These are phyloP conservation scores for Populus ilicifolia DNA, from an alignment of 345 rosid species.

Conservation along the genomic window DNA sequence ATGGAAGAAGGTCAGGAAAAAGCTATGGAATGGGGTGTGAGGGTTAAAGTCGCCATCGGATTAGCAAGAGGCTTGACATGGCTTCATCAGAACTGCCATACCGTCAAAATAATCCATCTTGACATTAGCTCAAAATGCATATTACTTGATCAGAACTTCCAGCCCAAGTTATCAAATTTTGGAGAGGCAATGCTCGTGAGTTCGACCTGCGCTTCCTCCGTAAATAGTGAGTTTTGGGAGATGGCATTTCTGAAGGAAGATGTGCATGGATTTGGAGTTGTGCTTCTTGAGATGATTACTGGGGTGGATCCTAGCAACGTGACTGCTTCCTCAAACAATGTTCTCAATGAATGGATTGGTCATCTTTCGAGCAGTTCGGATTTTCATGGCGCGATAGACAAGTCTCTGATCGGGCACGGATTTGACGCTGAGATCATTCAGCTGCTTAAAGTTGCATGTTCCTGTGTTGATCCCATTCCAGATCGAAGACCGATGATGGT, in stretches of 20 bases:
- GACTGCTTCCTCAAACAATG: conserved; percentile 9
- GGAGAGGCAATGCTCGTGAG: conserved; percentile 24
- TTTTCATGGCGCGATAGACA: conserved; percentile 4
- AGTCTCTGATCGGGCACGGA: conserved; percentile 16
- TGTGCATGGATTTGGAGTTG: conserved; percentile 26
- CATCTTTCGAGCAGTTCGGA: not conserved
- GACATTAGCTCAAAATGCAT: conserved; percentile 32
- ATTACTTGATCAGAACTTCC: conserved; percentile 20
- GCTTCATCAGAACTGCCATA: conserved; percentile 25
- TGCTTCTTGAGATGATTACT: conserved; percentile 30
- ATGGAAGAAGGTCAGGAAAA: not conserved
- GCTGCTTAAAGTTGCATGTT: conserved; percentile 16
- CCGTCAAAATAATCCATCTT: conserved; percentile 19
- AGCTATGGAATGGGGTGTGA: conserved; percentile 24
- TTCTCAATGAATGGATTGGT: conserved; percentile 4
- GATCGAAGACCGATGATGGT: conserved; percentile 26
- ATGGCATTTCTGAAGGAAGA: conserved; percentile 27
- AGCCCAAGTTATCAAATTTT: conserved; percentile 12
- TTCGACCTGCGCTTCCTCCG: conserved; percentile 7
- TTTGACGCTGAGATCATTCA: conserved; percentile 17
- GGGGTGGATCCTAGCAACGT: conserved; percentile 16
- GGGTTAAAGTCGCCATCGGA: conserved; percentile 22
- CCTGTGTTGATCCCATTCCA: conserved; percentile 9
- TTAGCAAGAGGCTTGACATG: conserved; percentile 37
- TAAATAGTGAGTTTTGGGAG: conserved; percentile 27